A percentile compares a stretch with the other conserved stretches of the same genome.
Conservation (phyloP, 139 green algal genomes). For the Chlorokybus atmophyticus region DNA sequence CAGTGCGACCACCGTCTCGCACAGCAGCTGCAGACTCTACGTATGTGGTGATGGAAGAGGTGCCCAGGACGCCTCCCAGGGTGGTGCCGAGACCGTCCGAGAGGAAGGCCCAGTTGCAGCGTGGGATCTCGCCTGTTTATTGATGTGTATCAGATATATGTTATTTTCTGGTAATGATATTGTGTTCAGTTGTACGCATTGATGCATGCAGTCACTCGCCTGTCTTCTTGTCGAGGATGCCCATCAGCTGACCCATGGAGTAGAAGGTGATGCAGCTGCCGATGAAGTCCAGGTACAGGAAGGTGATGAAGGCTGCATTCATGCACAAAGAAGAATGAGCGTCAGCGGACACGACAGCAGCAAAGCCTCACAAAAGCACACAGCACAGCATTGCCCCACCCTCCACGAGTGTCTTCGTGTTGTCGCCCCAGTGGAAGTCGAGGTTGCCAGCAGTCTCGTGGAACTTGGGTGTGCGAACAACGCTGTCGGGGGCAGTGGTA, state of each 20-base stretch:
- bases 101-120: slow-evolving; percentile 25
- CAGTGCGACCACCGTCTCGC: slow-evolving; percentile 57
- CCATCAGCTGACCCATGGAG: slow-evolving; percentile 31
- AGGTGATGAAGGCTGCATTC: slow-evolving; percentile 53
- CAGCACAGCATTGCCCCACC: no score
- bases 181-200: not conserved
- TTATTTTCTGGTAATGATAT: not conserved
- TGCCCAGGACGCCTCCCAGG: slow-evolving; percentile 54
- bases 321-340: no score
- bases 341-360: no score
- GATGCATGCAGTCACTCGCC: not conserved
- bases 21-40: slow-evolving; percentile 57
- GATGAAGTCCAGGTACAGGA: slow-evolving; percentile 70
- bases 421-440: slow-evolving; percentile 37
- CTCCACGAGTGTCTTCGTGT: slow-evolving; percentile 29
- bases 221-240: slow-evolving; percentile 25
- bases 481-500: slow-evolving; percentile 19
- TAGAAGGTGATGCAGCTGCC: slow-evolving; percentile 41
- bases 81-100: slow-evolving; percentile 52
- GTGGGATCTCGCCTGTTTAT: slow-evolving; percentile 47
- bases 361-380: no score
- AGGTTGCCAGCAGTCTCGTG: slow-evolving; percentile 28
- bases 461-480: not conserved
- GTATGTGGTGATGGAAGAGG: slow-evolving; percentile 52
- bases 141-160: not conserved